phyloP scores from a whole-genome alignment of 371 early-diverging fungal species.

The Mucor racemosus region DNA sequence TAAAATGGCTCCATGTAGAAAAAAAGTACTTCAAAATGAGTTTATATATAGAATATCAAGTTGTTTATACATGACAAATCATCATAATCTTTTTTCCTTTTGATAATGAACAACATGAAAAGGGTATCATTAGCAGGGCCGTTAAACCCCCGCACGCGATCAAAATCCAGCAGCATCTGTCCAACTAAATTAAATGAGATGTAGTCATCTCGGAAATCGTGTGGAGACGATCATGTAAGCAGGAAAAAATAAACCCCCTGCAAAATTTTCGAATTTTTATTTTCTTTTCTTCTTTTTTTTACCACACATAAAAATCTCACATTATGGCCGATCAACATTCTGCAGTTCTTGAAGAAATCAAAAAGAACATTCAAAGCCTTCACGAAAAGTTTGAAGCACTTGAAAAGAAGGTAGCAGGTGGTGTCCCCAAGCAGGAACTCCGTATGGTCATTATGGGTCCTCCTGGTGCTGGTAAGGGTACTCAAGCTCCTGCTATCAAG shows the following conservation, averaged over 20 bases:
- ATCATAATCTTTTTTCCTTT: neutral
- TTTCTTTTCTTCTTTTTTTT: constrained; percentile 2
- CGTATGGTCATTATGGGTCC: constrained; percentile 98
- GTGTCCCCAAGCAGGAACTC: constrained; percentile 53
- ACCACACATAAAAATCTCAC: constrained; percentile 7
- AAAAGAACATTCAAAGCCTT: constrained; percentile 55
- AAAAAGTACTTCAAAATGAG: too few species aligned
- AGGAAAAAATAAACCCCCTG: constrained; percentile 12
- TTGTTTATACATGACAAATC: neutral
- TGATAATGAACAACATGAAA: too few species aligned
- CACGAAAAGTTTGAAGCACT: constrained; percentile 55
- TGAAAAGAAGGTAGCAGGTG: constrained; percentile 53
- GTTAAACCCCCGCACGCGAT: constrained; percentile 3
- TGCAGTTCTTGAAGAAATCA: constrained; percentile 60
- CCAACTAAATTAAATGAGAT: neutral
- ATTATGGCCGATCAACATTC: constrained; percentile 36
- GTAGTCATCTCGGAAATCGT: constrained; percentile 5
- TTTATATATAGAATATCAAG: too few species aligned
- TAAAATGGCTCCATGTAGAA: too few species aligned
- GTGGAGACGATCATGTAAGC: constrained; percentile 8
- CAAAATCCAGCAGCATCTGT: neutral
- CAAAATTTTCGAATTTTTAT: constrained; percentile 10
- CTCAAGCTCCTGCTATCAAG: constrained; percentile 96
- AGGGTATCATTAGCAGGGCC: neutral
- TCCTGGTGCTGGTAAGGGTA: constrained; percentile 98